Percentiles rank a stretch among this genome's conserved stretches.
These are phyloP conservation scores for Lophiotrema nucula DNA, from an alignment of 495 filamentous ascomycete species.

Conservation along the genomic window DNA sequence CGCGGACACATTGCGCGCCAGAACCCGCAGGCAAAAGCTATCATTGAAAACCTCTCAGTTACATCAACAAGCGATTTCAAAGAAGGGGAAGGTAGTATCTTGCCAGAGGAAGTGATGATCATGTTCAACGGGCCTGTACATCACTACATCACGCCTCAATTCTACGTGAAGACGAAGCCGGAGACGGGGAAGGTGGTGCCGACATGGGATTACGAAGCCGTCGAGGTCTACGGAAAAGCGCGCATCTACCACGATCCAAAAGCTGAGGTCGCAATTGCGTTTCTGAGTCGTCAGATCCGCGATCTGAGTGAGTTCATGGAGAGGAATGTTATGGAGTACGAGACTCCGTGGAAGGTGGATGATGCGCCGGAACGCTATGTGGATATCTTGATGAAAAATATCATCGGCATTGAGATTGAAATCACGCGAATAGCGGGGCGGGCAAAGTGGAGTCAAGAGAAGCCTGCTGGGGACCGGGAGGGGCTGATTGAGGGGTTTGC, in stretches of 20 bases:
- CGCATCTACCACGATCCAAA: constrained; percentile 45
- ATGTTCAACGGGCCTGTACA: constrained; percentile 54
- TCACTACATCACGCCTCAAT: constrained; percentile 61
- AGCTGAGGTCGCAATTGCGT: constrained; percentile 41
- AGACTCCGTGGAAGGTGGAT: constrained; percentile 46
- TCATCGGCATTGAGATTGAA: constrained; percentile 59
- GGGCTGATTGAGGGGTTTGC: too few relatives aligned
- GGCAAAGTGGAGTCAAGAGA: too few relatives aligned
- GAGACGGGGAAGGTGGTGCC: constrained; percentile 57
- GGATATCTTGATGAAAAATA: constrained; percentile 51
- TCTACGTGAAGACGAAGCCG: constrained; percentile 59
- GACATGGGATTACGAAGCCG: constrained; percentile 57
- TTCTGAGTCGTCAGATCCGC: constrained; percentile 38
- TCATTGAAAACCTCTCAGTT: constrained; percentile 48
- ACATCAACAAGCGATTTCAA: neutral
- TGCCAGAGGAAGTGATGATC: constrained; percentile 50
- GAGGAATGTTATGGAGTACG: constrained; percentile 54
- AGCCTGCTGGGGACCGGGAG: too few relatives aligned
- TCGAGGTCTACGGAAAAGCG: constrained; percentile 16
- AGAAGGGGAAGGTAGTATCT: constrained; percentile 10
- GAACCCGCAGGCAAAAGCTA: constrained; percentile 57
- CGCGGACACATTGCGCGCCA: constrained; percentile 56
- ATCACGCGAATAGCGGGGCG: too few relatives aligned
- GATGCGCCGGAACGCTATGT: constrained; percentile 53
- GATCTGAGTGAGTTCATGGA: neutral